Evolutionary conservation across 208 protist genomes (phyloP).

Genomic region (Herpetomonas samuelpessoai): DNA sequence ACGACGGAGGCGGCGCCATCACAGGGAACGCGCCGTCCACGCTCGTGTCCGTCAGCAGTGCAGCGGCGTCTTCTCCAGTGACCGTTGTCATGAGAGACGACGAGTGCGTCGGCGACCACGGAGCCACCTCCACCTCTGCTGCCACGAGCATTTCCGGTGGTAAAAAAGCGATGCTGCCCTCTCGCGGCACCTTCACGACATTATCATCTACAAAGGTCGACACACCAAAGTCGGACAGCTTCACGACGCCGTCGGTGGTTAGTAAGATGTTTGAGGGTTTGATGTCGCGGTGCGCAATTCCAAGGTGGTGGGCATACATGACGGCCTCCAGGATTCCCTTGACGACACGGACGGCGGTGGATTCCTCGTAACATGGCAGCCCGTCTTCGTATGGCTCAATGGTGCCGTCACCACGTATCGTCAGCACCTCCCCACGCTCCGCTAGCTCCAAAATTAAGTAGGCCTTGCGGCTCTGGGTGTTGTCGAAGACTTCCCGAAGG

Average conservation of each 20-base stretch:
- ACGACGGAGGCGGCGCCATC: background rate
- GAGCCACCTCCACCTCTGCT: slow-evolving; percentile 26
- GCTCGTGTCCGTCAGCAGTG: background rate
- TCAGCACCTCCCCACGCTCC: slow-evolving; percentile 44
- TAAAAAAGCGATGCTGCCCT: slow-evolving; percentile 71
- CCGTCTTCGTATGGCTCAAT: slow-evolving; percentile 28
- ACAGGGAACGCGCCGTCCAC: background rate
- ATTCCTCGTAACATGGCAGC: slow-evolving; percentile 26
- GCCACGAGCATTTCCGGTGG: slow-evolving; percentile 60
- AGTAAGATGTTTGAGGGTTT: slow-evolving; percentile 78
- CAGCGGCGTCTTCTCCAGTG: slow-evolving; percentile 4
- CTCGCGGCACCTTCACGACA: slow-evolving; percentile 27
- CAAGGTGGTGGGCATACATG: slow-evolving; percentile 46
- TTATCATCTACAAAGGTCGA: slow-evolving; percentile 34
- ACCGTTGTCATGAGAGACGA: slow-evolving; percentile 7
- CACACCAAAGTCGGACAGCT: slow-evolving; percentile 78
- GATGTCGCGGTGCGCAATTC: slow-evolving; percentile 72
- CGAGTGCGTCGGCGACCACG: slow-evolving; percentile 18
- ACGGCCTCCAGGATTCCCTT: slow-evolving; percentile 37
- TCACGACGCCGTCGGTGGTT: slow-evolving; percentile 50
- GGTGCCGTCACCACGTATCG: slow-evolving; percentile 39
- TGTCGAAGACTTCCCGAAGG: slow-evolving; percentile 93
- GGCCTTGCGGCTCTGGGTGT: slow-evolving; percentile 74
- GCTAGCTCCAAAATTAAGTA: slow-evolving; percentile 89
- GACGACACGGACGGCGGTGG: slow-evolving; percentile 21